phyloP scores from a whole-genome alignment of 1,284 basidiomycete genomes.

The Veloporphyrellus conicus region DNA sequence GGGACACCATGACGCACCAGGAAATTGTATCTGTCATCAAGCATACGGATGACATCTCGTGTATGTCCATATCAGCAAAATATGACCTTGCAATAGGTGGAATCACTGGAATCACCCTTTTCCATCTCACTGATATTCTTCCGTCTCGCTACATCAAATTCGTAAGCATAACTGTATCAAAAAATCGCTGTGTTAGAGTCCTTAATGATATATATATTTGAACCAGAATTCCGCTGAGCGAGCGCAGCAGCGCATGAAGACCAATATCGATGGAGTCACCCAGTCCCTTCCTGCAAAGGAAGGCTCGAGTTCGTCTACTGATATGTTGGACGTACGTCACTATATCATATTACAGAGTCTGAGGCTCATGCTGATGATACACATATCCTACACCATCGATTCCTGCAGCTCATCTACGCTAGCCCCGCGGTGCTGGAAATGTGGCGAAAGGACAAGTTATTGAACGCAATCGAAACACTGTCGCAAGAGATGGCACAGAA shows the following conservation, averaged over 20 bases:
- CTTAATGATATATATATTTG: neutral
- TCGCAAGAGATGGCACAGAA: neutral
- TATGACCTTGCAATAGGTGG: constrained; percentile 1
- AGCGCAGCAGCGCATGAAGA: no score
- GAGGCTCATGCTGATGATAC: no score
- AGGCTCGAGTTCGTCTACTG: neutral
- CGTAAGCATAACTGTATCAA: constrained; percentile 3
- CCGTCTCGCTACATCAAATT: constrained; percentile 1
- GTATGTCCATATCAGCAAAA: constrained; percentile 9
- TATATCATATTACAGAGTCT: neutral
- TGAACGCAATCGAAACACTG: neutral
- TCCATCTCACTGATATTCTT: neutral
- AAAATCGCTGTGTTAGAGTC: no score
- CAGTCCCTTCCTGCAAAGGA: neutral
- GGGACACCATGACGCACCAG: constrained; percentile 8
- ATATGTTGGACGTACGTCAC: neutral
- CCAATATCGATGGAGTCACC: no score
- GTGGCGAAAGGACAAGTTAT: neutral
- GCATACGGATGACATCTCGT: neutral
- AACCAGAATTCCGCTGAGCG: neutral
- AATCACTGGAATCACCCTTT: neutral
- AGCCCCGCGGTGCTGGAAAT: neutral
- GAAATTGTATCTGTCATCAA: constrained; percentile 5
- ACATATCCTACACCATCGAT: neutral
- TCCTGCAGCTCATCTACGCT: neutral